phyloP scores from a whole-genome alignment of 2,329 filamentous ascomycete genomes.

The Hortaea werneckii region DNA sequence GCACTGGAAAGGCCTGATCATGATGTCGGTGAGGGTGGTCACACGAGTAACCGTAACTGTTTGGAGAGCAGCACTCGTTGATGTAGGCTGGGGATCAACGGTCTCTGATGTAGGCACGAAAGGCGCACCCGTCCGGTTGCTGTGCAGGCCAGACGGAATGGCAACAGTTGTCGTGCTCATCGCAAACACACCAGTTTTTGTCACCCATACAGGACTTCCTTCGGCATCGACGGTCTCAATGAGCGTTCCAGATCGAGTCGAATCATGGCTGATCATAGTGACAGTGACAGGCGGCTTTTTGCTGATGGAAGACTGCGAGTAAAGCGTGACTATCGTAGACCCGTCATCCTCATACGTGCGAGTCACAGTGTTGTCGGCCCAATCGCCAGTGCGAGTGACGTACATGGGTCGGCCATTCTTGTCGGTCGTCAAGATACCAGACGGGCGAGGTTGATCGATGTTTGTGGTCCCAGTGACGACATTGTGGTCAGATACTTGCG shows the following conservation, averaged over 20 bases:
- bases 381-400: neutral
- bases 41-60: neutral
- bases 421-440: neutral
- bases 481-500: neutral
- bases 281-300: neutral
- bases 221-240: neutral
- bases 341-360: neutral
- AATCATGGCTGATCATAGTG: neutral
- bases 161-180: neutral
- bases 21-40: neutral
- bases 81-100: neutral
- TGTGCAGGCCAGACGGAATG: neutral
- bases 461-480: neutral
- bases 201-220: neutral
- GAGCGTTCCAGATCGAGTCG: neutral
- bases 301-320: neutral
- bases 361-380: neutral
- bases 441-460: neutral
- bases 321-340: neutral
- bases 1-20: neutral
- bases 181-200: neutral
- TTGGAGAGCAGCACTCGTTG: neutral
- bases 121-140: neutral
- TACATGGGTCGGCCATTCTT: neutral
- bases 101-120: neutral